Base-by-base conservation (phyloP, 176 grass and related monocot genomes). In the Aegilops tauschii region DNA sequence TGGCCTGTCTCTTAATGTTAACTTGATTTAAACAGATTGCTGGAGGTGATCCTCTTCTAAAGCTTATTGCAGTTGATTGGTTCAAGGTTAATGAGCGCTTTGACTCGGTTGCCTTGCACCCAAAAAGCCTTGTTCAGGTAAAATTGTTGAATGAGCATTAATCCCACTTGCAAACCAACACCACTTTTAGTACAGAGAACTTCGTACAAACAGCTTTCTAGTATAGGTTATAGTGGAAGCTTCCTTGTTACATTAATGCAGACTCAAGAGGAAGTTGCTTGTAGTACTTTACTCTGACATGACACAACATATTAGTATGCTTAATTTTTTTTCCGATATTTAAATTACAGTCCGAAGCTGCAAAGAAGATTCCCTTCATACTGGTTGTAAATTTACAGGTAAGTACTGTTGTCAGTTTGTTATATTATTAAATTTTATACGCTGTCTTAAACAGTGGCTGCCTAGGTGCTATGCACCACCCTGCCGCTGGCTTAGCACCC, bases 341-440 rank as follows among this genome's bases (percentile, higher is more conserved):
- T 49, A 82, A 84, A 87, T 85, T 73, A 80, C 93, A 98, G 96
- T 92, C 93, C 25, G 90, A 98, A 91, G 88, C 88, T 80, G 96
- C 88, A 65, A 98, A 91, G 88, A 92, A 88, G 78, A 90, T 98
- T 39, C 96, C 96, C 68, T 98, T 98, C 79, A 88, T 98, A 77
- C 64, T 98, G 74, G 86, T 98, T 83, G 85, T 98, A 90, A 98
- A 96, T 78, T 94, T 98, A 87, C 89, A 98, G 90, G 96, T 96
- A 25, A 45, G 56, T 83, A 29, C 34, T 36, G 32, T 82, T 81
- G 8, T 49, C 63, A 80, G 42, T 68, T 47, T 94, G 20, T 29
- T 68, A 12, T 80, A 71, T 86, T 75, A 21, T 92, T 75, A 52
- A 50, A 25, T 82, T 83, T 17, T 76, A 77, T 56, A 21, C 27